Conservation (phyloP, 2,329 filamentous ascomycete genomes). For the Emericellopsis atlantica region DNA sequence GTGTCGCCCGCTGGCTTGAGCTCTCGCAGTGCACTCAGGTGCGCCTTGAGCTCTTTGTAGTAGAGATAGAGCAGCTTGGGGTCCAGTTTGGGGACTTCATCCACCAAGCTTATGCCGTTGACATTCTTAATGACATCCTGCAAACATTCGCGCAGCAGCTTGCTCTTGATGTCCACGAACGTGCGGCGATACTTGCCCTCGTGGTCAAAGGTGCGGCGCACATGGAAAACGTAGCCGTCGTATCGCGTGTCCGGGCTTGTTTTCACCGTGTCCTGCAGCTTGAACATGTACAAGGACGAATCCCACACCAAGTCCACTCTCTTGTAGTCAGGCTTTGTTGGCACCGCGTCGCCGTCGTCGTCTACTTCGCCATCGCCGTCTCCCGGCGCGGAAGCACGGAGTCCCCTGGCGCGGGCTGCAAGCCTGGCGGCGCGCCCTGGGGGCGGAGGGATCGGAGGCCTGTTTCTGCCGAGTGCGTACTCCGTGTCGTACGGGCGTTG, state of each 20-base stretch:
- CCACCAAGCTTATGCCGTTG: conserved; percentile 58
- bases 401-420: too few relatives aligned
- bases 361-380: not conserved
- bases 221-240: conserved; percentile 71
- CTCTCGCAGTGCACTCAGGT: conserved; percentile 52
- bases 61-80: conserved; percentile 63
- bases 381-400: not conserved
- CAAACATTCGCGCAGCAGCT: conserved; percentile 55
- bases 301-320: conserved; percentile 45
- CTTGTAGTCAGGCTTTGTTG: conserved; percentile 25
- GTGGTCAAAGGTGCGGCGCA: conserved; percentile 72
- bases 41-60: conserved; percentile 59
- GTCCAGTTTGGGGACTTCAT: conserved; percentile 63
- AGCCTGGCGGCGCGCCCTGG: too few relatives aligned
- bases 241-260: conserved; percentile 40
- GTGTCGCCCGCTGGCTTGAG: conserved; percentile 31
- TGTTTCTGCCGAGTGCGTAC: too few relatives aligned
- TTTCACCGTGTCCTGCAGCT: conserved; percentile 40
- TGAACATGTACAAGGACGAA: conserved; percentile 33
- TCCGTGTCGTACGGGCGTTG: too few relatives aligned
- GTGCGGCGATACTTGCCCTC: conserved; percentile 67
- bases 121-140: conserved; percentile 23
- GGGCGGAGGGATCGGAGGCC: too few relatives aligned
- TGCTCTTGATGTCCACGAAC: conserved; percentile 75
- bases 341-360: conserved; percentile 7